Evolutionary conservation across 768 basidiomycete genomes (phyloP), one percentile per base, ranked within the genome.

Genomic region (Hygrophoropsis aurantiaca): DNA sequence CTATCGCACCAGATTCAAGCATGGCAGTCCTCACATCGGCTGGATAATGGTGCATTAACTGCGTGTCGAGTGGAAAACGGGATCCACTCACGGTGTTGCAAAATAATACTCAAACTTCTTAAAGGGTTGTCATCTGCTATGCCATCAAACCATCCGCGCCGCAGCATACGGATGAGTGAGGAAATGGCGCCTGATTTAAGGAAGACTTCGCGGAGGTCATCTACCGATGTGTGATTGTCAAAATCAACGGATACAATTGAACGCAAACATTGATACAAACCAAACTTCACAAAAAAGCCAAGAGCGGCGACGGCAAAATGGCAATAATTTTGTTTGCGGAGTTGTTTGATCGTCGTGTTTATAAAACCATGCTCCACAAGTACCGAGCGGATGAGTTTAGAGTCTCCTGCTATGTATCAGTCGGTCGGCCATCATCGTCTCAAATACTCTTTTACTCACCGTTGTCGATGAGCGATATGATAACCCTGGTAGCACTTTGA

Each of bases 141-240:
- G 9, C 53, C 60, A 16, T 65, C 62, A n/a, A 65, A 64, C 60
- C 62, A 60, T 34, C 60, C 52, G 40, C 51, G 53, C 38, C 24
- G 47, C 24, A 64, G 43, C 62, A 64, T 65, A 6, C 34, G 24
- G 19, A 59, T 5, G 25, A 65, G 54, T 11, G 38, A 39, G 18
- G 0, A 18, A 10, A 40, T 23, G 11, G 45, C 53, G 16, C 50
- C 47, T 0, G 40, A 38, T 9, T 42, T n/a, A 3, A 51, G 37
- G 2, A 44, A 30, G 15, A 46, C 49, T 2, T 56, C 38, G 36
- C 52, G 51, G 3, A 65, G 42, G 11, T 52, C 51, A 18, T 56
- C 62, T 65, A n/a, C n/a, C n/a, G 35, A n/a, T 11, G 2, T 6
- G 40, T 18, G 3, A 9, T 3, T 20, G 15, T 16, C 50, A 4